Base-by-base conservation (phyloP, 2,329 filamentous ascomycete genomes). In the Lachnellula subtilissima region DNA sequence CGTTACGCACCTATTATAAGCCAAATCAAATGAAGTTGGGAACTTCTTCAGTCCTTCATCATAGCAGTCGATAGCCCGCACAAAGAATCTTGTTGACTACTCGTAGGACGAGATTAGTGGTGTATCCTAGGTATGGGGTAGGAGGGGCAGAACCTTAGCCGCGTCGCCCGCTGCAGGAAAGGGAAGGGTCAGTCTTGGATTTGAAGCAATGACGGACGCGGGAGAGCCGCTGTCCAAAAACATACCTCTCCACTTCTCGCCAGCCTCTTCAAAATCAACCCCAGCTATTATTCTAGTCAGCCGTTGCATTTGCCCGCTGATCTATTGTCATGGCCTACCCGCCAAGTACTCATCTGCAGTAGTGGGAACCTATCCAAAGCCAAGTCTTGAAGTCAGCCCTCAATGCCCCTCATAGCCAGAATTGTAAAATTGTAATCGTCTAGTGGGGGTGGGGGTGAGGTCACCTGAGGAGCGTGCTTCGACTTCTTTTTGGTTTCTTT, bases 331-430 rank as follows among this genome's bases (percentile, higher is more conserved):
- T 25, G 28, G 62, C 70, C 60, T 68, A 81, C 79, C 77, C 58
- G 83, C 84, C 52, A 88, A 77, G 64, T 82, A 89, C 61, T 89
- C 86, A 73, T 88, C 85, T 51, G 83, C 82, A 1, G 82, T 82
- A 55, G 82, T 76, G 5, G 85, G 81, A 17, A 73, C 74, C 73
- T 85, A 62, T 59, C 36, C 8, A 32, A 32, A 7, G 6, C 25
- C 28, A 32, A 32, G 22, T 22, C 22, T 22, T 22, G 22, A 22
- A 22, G 28, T 22, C 37, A 54, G 43, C 55, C 50, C 22, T 32
- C n/a, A 8, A 28, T 43, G 45, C 28, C 9, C 28, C 9, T 11
- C 8, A 11, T 32, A 32, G 28, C 28, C 28, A 2, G 4, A 32
- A 32, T 8, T 32, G 28, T 32, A 51, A 22, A 22, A 22, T 22